These are phyloP conservation scores for Sedum album DNA, from an alignment of 164 flowering plant genomes.

Conservation along the genomic window DNA sequence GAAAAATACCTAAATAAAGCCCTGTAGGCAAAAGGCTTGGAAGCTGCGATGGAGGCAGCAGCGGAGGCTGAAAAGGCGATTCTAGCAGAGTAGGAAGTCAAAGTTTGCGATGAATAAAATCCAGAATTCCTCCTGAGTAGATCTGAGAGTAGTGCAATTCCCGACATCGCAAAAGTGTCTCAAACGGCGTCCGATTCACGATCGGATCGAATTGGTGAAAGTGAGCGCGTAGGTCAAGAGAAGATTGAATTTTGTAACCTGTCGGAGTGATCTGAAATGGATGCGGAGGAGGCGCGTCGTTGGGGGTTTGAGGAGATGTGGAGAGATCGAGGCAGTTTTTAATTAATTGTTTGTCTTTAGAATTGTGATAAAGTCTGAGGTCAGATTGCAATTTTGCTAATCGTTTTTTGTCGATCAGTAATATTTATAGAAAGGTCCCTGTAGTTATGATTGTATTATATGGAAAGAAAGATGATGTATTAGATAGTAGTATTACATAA, in stretches of 20 bases:
- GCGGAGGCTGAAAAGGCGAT: conserved; percentile 43
- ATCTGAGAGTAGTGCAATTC: conserved; percentile 39
- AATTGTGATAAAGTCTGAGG: too few relatives aligned
- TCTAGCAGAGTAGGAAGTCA: conserved; percentile 41
- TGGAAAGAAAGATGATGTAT: neutral
- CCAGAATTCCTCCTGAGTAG: conserved; percentile 45
- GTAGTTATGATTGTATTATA: too few relatives aligned
- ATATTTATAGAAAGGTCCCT: too few relatives aligned
- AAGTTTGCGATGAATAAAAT: conserved; percentile 20
- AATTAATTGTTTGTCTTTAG: too few relatives aligned
- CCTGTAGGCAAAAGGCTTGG: conserved; percentile 32
- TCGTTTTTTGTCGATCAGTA: too few relatives aligned
- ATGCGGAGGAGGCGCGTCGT: neutral
- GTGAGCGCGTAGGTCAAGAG: neutral
- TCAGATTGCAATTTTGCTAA: too few relatives aligned
- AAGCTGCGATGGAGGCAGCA: conserved; percentile 36
- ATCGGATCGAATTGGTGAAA: neutral
- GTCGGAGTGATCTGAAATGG: neutral
- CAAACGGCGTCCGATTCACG: neutral
- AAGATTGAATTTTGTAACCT: too few relatives aligned
- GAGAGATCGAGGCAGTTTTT: too few relatives aligned
- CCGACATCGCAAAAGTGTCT: conserved; percentile 26
- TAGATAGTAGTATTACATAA: too few relatives aligned
- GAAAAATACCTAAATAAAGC: conserved; percentile 44
- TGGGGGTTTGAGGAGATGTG: neutral